Evolutionary conservation across 345 rosid species (phyloP).

Genomic region (Aquilaria sinensis): DNA sequence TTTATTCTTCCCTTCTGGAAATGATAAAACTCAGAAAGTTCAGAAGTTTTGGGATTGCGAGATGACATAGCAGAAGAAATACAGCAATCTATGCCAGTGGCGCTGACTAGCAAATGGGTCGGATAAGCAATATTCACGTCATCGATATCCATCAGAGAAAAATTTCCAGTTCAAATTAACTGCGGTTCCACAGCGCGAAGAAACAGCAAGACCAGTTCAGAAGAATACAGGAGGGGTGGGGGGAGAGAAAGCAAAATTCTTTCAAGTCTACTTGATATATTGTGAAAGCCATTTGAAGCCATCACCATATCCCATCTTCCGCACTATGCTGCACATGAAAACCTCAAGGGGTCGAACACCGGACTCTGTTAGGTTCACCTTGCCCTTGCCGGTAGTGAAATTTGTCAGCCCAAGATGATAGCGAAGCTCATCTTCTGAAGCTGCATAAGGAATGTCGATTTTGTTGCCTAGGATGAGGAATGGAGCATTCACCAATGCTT

Average conservation of each 20-base stretch:
- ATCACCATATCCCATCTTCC: conserved; percentile 78
- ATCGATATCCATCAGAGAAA: not conserved
- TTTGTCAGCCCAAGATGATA: conserved; percentile 53
- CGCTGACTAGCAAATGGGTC: too few relatives aligned
- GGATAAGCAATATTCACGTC: too few relatives aligned
- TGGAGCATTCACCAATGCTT: conserved; percentile 49
- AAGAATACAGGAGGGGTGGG: not conserved
- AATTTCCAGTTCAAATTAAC: not conserved
- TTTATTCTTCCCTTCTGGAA: too few relatives aligned
- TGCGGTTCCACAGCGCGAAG: not conserved
- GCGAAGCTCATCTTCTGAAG: conserved; percentile 60
- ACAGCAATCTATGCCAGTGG: too few relatives aligned
- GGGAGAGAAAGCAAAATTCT: not conserved
- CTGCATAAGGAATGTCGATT: conserved; percentile 68
- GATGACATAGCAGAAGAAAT: too few relatives aligned
- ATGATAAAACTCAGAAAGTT: not conserved
- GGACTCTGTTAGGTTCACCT: conserved; percentile 35
- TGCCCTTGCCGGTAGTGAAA: conserved; percentile 73
- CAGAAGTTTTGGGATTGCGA: too few relatives aligned
- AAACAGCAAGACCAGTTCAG: not conserved
- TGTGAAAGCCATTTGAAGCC: conserved; percentile 78
- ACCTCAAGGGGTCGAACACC: conserved; percentile 64
- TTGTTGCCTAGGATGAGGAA: conserved; percentile 75
- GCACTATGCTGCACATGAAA: conserved; percentile 82
- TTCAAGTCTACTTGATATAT: conserved; percentile 42